Conservation (phyloP, 2,329 filamentous ascomycete species). For the Orbilia oligospora region DNA sequence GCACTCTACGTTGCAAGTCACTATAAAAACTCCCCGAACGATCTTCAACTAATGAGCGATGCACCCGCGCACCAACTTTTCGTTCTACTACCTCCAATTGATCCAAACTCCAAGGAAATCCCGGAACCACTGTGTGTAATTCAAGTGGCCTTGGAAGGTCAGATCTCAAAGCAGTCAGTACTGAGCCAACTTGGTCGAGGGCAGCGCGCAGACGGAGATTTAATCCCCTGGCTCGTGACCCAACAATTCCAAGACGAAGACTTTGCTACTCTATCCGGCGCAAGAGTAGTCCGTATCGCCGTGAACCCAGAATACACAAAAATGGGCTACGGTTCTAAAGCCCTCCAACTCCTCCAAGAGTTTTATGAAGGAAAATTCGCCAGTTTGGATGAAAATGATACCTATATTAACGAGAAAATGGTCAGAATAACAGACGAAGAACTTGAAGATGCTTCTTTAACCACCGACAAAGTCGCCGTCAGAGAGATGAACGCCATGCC, state of each 20-base stretch:
- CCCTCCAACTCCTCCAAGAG: slow-evolving; percentile 86
- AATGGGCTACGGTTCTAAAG: slow-evolving; percentile 94
- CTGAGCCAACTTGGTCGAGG: slow-evolving; percentile 90
- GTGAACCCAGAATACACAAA: slow-evolving; percentile 82
- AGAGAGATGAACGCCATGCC: slow-evolving; percentile 93
- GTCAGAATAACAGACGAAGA: slow-evolving; percentile 86
- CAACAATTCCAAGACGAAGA: slow-evolving; percentile 97
- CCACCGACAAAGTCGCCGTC: slow-evolving; percentile 89
- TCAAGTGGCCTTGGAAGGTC: slow-evolving; percentile 92
- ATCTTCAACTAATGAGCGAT: slow-evolving; percentile 98
- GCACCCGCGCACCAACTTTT: slow-evolving; percentile 97
- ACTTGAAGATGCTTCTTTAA: slow-evolving; percentile 79
- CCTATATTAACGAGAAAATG: slow-evolving; percentile 75
- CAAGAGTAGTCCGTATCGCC: slow-evolving; percentile 91
- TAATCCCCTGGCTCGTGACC: slow-evolving; percentile 97
- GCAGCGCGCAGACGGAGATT: slow-evolving; percentile 87
- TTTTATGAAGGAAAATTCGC: slow-evolving; percentile 97
- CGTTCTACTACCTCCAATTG: slow-evolving; percentile 88
- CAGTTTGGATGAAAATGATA: slow-evolving; percentile 80
- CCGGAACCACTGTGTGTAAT: slow-evolving; percentile 96
- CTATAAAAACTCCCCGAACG: slow-evolving; percentile 98
- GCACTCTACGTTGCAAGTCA: slow-evolving; percentile 96
- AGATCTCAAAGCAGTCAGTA: slow-evolving; percentile 93
- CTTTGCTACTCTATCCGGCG: slow-evolving; percentile 92
- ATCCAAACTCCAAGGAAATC: slow-evolving; percentile 81